Base-by-base conservation (phyloP, 257 asterid species). In the Coffea canephora region DNA sequence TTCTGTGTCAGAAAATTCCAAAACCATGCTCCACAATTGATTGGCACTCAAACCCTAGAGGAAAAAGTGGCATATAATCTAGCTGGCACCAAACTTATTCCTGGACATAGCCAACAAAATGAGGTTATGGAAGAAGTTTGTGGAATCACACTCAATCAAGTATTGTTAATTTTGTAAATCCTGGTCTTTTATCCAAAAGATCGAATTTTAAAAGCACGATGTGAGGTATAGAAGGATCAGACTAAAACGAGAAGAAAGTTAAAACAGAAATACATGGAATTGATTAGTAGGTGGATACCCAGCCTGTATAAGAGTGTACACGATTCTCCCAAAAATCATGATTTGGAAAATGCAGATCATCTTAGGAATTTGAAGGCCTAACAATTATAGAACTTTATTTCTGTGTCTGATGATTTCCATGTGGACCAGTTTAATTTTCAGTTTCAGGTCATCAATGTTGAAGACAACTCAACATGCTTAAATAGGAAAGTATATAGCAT, bases 301-400 rank as follows among this genome's bases (percentile, higher is more conserved):
- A 21, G 43, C 43, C 64, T 49, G 7, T 12, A 31, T 13, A 57
- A 16, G 31, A 14, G 15, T 69, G 74, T 31, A 13, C 49, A 49
- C 50, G 65, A 64, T 70, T 31, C 66, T 80, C 69, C 41, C 34
- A 71, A 12, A 72, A 12, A 72, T 8, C 73, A 39, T 25, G 54
- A 23, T 23, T 4, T 27, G 0, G 55, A 23, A 10, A 72, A 72
- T 49, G 49, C 50, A 14, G 1, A n/a, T 3, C 10, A n/a, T 23
- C 76, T 71, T 10, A 62, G 4, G 16, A 27, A n/a, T 62, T 15
- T 10, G 16, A 14, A 61, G 14, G 6, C 36, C 68, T 23, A 62
- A n/a, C 14, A 23, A 62, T 8, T 62, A n/a, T 5, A n/a, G 13
- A 62, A 62, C 3, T 62, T 25, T 25, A 25, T 3, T 21, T 61